Conservation (phyloP, 192 early-diverging fungal genomes). For the Dispira simplex region DNA sequence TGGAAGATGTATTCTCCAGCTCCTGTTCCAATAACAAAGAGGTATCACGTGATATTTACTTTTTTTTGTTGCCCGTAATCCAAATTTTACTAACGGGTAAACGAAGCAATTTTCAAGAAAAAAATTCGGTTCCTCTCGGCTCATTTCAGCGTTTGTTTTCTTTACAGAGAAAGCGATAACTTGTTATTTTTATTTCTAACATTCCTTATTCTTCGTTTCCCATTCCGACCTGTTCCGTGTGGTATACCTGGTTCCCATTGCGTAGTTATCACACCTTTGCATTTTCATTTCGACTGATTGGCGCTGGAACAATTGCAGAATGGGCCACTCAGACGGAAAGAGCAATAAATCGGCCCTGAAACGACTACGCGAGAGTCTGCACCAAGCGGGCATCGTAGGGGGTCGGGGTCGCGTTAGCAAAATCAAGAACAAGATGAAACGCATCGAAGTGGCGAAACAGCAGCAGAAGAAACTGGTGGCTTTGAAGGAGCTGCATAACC, state of each 20-base stretch:
- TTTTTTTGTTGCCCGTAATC: no score
- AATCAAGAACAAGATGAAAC: conserved; percentile 51
- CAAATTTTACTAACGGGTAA: no score
- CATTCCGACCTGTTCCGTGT: no score
- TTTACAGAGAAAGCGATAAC: no score
- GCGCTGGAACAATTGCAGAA: not conserved
- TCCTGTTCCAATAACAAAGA: no score
- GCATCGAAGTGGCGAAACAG: conserved; percentile 20
- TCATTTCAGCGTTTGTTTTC: no score
- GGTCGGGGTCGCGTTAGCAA: conserved; percentile 39
- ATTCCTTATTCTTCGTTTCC: not conserved
- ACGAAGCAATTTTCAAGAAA: no score
- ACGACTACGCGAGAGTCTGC: conserved; percentile 62
- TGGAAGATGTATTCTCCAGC: no score
- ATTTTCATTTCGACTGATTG: not conserved
- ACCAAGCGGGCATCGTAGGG: conserved; percentile 62
- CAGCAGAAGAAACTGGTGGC: conserved; percentile 19
- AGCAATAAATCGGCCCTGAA: conserved; percentile 58
- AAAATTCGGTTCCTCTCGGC: no score
- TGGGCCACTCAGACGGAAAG: not conserved
- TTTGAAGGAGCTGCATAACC: conserved; percentile 47
- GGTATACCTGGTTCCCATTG: no score
- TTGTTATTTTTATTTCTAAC: not conserved
- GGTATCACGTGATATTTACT: no score
- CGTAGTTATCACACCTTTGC: no score